Base-by-base conservation (phyloP, 495 filamentous ascomycete species). In the Parathielavia hyrcaniae region DNA sequence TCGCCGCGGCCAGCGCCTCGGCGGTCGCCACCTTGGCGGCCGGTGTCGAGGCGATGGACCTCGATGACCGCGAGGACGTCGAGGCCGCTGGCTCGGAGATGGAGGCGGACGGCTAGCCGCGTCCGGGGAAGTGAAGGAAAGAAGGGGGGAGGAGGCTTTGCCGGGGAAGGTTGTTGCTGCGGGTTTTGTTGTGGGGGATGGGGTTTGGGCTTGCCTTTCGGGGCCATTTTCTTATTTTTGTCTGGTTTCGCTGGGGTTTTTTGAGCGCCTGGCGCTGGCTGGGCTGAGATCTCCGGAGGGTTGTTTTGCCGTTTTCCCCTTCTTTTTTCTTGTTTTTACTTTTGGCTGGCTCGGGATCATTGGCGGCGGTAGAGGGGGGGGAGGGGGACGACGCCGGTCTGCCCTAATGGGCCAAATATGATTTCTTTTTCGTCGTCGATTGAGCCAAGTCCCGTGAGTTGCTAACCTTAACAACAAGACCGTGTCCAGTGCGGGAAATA, bases 31-130 rank as follows among this genome's bases (percentile, higher is more conserved):
- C 38, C 39, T 20, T 53, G 7, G 44, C 22, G 8, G 54, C 26
- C 20, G 54, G 35, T 16, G 45, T 48, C 13, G 46, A 50, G 13
- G 46, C 17, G n/a, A 49, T 49, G 30, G 54, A 40, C 16, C 43
- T 49, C 8, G 44, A 47, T 17, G 30, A 38, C 19, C n/a, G n/a
- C n/a, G n/a, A n/a, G n/a, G 34, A 48, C 6, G 40, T 43, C 43
- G 45, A 39, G n/a, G 55, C 5, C 5, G 20, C 19, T 39, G 46
- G 26, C 38, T 35, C n/a, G 9, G 51, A 44, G 26, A 54, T 54
- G 36, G 46, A 30, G 16, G 19, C 19, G 30, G 45, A 44, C 41
- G 40, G 11, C 3, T 36, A 55, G 40, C 30, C 39, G 30, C 16
- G 47, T 35, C n/a, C 46, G 14, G 14, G 23, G 13, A 23, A 16